Evolutionary conservation across 2,329 filamentous ascomycete species (phyloP), one percentile per base, ranked within the genome.

Genomic region (Leptographium wingfieldii): DNA sequence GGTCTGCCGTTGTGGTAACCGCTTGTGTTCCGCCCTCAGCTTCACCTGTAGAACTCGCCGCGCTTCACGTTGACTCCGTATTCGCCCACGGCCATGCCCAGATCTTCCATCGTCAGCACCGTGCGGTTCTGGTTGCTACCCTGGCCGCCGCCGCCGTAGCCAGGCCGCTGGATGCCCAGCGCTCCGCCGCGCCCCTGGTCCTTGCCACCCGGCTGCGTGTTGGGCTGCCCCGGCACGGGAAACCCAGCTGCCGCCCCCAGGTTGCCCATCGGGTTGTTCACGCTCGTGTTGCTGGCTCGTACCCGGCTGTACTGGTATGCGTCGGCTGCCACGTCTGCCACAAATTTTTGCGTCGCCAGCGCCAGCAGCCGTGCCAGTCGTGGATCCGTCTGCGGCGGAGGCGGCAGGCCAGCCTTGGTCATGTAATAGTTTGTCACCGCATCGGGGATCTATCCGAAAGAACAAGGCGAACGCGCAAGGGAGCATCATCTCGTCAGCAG

Each of bases 351-450:
- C 0, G 94, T 96, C n/a, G 94, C 94, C 10, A 99, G 87, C 2
- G 94, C 92, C 52, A 99, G 87, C 3, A 99, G 87, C 55, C 92
- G 90, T 27, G 92, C 90, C 33, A 99, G 87, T 61, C 92, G 90
- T 25, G 87, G 87, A 68, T 96, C 90, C 58, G 91, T 95, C 67
- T 94, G 87, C 0, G 90, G 92, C 49, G 92, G 91, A 1, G 92
- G 92, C 40, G 94, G 92, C 4, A 99, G 88, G 58, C 94, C 94
- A 65, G 92, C 91, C 67, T 95, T 88, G 46, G 92, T 95, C 76
- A 99, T 88, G 76, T 99, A 99, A 80, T 97, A 96, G 72, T 95
- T 87, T 64, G 92, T 97, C 27, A 99, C 94, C 25, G 94, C 94
- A 70, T 99, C 94, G 54, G 94, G 94, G 67, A 99, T 97, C 90